Evolutionary conservation across 257 asterid genomes (phyloP).

Genomic region (Cordia subcordata): DNA sequence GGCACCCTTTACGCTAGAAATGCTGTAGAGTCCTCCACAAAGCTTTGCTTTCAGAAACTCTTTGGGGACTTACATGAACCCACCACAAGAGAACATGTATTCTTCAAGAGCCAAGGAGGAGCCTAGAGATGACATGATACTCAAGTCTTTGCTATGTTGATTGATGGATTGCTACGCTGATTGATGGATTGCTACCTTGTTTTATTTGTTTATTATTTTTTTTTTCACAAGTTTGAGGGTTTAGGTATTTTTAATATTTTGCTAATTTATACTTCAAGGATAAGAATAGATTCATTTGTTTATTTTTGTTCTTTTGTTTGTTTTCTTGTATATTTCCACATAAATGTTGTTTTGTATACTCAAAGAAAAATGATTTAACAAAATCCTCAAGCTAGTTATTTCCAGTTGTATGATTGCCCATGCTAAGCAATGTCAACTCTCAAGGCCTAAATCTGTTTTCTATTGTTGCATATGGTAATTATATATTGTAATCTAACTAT

Average conservation of each 20-base stretch:
- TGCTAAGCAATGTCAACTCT: too few relatives aligned
- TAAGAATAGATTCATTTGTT: background rate
- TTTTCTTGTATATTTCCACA: background rate
- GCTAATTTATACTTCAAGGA: background rate
- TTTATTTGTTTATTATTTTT: too few relatives aligned
- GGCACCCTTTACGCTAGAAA: conserved; percentile 38
- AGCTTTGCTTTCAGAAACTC: conserved; percentile 35
- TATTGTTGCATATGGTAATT: too few relatives aligned
- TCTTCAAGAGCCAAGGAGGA: conserved; percentile 51
- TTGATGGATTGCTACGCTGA: too few relatives aligned
- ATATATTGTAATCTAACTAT: too few relatives aligned
- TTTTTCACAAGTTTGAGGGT: background rate
- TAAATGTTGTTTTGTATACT: background rate
- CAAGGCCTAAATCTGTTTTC: too few relatives aligned
- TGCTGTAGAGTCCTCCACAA: conserved; percentile 31
- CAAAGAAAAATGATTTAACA: background rate
- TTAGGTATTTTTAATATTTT: background rate
- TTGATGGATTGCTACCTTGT: background rate
- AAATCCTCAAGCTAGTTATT: background rate
- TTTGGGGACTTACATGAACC: conserved; percentile 15
- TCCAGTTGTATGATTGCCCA: too few relatives aligned
- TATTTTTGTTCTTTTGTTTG: background rate
- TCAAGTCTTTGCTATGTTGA: conserved; percentile 39
- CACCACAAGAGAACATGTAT: conserved; percentile 19
- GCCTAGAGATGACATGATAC: conserved; percentile 55